These are phyloP conservation scores for Boletellus emodensis DNA, from an alignment of 768 basidiomycete genomes.

Conservation along the genomic window DNA sequence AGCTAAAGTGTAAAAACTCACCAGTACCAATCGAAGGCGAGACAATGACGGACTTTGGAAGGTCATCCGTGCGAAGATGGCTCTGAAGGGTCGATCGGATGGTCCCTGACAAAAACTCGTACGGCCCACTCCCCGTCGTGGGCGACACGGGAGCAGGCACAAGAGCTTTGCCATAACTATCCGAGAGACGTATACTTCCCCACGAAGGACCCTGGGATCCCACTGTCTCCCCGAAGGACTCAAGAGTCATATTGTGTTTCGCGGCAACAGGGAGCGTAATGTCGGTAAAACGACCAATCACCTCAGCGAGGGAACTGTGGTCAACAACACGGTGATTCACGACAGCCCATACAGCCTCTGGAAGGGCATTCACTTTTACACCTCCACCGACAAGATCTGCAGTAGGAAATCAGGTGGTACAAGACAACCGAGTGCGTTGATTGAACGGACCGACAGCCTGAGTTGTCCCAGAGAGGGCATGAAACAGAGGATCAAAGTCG, in stretches of 20 bases:
- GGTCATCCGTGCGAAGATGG: conserved; percentile 25
- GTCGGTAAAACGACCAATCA: conserved; percentile 11
- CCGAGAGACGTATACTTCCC: conserved; percentile 36
- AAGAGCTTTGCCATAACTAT: conserved; percentile 33
- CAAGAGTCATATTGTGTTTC: conserved; percentile 39
- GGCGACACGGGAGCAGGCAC: conserved; percentile 44
- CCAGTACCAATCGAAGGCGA: conserved; percentile 33
- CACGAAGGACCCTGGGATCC: conserved; percentile 22
- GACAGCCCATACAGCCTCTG: conserved; percentile 38
- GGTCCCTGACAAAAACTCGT: conserved; percentile 39
- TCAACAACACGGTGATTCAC: conserved; percentile 34
- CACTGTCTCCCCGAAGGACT: conserved; percentile 37
- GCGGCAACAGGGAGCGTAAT: conserved; percentile 15
- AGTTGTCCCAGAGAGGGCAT: conserved; percentile 22
- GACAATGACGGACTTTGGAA: conserved; percentile 28
- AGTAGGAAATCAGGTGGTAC: conserved; percentile 23
- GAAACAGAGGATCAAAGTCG: conserved; percentile 21
- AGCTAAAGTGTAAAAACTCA: background rate
- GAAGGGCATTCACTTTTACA: conserved; percentile 45
- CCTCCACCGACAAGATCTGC: conserved; percentile 41
- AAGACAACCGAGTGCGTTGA: background rate
- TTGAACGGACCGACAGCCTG: conserved; percentile 23
- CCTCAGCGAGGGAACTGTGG: conserved; percentile 22
- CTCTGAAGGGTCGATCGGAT: conserved; percentile 38
- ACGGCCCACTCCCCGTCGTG: conserved; percentile 34